Percentiles rank a stretch among this genome's conserved stretches.
These are phyloP conservation scores for Peronospora destructor DNA, from an alignment of 352 stramenopile species.

Conservation along the genomic window DNA sequence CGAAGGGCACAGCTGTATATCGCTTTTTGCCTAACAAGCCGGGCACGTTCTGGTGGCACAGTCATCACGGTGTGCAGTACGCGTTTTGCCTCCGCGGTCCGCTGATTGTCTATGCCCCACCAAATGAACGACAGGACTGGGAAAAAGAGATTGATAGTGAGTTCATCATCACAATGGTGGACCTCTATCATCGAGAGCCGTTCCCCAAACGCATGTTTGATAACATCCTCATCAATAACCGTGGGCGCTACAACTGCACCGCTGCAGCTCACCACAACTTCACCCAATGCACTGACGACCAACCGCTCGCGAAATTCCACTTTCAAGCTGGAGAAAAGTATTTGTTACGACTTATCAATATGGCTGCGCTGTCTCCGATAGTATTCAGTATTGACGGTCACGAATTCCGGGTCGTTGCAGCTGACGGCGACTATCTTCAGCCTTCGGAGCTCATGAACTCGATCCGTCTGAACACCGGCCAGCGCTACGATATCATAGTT, in stretches of 20 bases:
- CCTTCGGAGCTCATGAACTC: conserved; percentile 27
- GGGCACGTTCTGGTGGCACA: conserved; percentile 38
- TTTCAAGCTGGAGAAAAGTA: conserved; percentile 31
- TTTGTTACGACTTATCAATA: conserved; percentile 35
- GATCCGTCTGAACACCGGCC: conserved; percentile 23
- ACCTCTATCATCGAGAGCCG: conserved; percentile 27
- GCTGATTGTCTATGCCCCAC: conserved; percentile 25
- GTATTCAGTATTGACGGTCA: conserved; percentile 38
- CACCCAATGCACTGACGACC: conserved; percentile 12
- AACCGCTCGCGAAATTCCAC: conserved; percentile 22
- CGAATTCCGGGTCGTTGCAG: conserved; percentile 29
- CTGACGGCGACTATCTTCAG: conserved; percentile 26
- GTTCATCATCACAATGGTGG: conserved; percentile 24
- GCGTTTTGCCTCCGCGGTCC: conserved; percentile 30
- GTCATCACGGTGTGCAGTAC: conserved; percentile 28
- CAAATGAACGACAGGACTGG: conserved; percentile 11
- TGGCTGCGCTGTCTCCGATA: conserved; percentile 28
- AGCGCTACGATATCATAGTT: conserved; percentile 33
- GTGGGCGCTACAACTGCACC: conserved; percentile 32
- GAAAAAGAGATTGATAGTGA: conserved; percentile 14
- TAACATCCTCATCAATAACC: conserved; percentile 36
- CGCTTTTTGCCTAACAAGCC: conserved; percentile 25
- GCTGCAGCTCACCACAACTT: conserved; percentile 14
- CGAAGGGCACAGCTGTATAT: conserved; percentile 21
- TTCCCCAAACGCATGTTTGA: conserved; percentile 21